Evolutionary conservation across 1,139 yeast species (phyloP), one percentile per base, ranked within the genome.

Genomic region (Suhomyces kunorum): DNA sequence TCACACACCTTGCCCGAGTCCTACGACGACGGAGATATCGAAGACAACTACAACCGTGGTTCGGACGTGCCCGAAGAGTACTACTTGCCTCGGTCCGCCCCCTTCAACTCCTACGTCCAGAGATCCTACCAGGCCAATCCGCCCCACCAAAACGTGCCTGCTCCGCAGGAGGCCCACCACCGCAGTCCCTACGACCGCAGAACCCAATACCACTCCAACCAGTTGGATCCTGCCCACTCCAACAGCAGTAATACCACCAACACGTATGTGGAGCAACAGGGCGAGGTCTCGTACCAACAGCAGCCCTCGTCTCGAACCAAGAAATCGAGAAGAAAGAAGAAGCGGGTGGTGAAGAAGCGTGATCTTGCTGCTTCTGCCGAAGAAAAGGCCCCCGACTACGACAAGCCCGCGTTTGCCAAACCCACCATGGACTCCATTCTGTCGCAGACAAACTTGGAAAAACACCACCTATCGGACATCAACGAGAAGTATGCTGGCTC

Each of bases 381-480:
- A 16, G 26, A 34, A 26, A 29, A 28, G 24, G 20, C 8, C 8
- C 15, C 28, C 13, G 27, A 33, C 2, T 23, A 26, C 23, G 24
- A 20, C 8, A 20, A 9, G 24, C 8, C 24, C 5, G 24, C 8
- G 8, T 20, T 20, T 9, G 39, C 19, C 6, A 25, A 31, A 8
- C 20, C 35, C 7, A 34, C 30, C 18, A 32, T 23, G 12, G 35
- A 36, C 13, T 32, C 40, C 14, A 24, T 48, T 9, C 46, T 40
- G 46, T 48, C 53, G 2, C 53, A 49, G 32, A 46, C 49, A 11
- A 46, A 48, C 40, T 45, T 49, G 38, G 51, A 47, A 32, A 28
- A 30, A 6, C 39, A 36, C 12, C 27, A 26, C 4, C 25, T 30
- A 11, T 8, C 28, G 9, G 16, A 12, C 7, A 14, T 31, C 34